Evolutionary conservation across 176 grass and related monocot species (phyloP).

Genomic region (Tillandsia leiboldiana): DNA sequence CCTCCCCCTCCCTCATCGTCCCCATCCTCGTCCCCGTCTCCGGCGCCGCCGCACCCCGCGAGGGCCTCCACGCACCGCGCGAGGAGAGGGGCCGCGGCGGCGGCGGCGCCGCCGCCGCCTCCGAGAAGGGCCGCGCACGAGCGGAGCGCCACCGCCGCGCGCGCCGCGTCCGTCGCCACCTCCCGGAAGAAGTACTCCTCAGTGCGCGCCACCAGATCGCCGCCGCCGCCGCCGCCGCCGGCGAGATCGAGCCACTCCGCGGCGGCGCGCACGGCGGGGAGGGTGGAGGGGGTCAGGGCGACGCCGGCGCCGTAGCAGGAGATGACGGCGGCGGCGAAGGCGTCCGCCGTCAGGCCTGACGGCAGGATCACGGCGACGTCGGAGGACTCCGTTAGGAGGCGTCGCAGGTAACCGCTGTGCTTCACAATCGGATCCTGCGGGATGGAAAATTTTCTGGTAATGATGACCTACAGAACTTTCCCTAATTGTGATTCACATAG

Average conservation of each 20-base stretch:
- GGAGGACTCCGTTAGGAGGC: slow-evolving; percentile 37
- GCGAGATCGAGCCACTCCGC: slow-evolving; percentile 65
- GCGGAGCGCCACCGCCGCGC: slow-evolving; percentile 34
- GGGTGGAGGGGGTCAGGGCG: slow-evolving; percentile 31
- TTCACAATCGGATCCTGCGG: slow-evolving; percentile 49
- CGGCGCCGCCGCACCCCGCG: slow-evolving; percentile 19
- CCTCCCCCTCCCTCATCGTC: background rate
- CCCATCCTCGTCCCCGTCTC: no score
- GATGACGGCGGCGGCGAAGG: slow-evolving; percentile 30
- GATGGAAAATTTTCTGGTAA: no score
- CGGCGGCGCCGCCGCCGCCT: slow-evolving; percentile 20
- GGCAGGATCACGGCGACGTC: slow-evolving; percentile 43
- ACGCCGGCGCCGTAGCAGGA: slow-evolving; percentile 53
- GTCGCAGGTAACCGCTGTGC: slow-evolving; percentile 58
- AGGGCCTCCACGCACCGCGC: slow-evolving; percentile 65
- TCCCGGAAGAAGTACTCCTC: slow-evolving; percentile 81
- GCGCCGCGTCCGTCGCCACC: slow-evolving; percentile 42
- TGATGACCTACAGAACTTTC: no score
- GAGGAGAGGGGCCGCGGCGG: slow-evolving; percentile 30
- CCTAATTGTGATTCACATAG: no score
- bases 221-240: slow-evolving; percentile 12
- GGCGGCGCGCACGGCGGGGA: slow-evolving; percentile 34
- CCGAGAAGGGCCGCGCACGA: slow-evolving; percentile 39
- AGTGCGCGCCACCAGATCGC: slow-evolving; percentile 14
- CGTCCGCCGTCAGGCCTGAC: slow-evolving; percentile 27